Evolutionary conservation across 164 flowering plant genomes (phyloP).

Genomic region (Dillenia turbinata): DNA sequence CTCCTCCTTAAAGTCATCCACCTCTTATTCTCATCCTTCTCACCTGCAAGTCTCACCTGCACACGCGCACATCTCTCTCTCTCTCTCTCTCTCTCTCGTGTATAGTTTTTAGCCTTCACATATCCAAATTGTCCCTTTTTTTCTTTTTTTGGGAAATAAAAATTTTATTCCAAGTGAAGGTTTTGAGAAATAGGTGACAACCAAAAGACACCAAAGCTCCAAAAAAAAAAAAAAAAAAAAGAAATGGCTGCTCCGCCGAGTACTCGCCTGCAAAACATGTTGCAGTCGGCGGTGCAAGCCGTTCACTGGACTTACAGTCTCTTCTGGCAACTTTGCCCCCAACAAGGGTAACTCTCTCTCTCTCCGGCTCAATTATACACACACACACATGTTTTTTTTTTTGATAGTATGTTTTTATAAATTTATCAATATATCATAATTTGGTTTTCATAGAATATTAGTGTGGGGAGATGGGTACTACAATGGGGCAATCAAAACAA

Average conservation of each 20-base stretch:
- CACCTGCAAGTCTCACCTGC: slow-evolving; percentile 5
- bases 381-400: no score
- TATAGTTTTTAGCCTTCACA: neutral
- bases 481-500: slow-evolving; percentile 94
- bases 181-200: neutral
- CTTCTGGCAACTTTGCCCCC: slow-evolving; percentile 84
- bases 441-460: slow-evolving; percentile 37
- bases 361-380: no score
- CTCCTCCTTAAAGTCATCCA: neutral
- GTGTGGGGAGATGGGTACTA: slow-evolving; percentile 94
- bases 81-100: slow-evolving; percentile 1
- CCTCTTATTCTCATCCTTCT: slow-evolving; percentile 2
- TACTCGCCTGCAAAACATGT: slow-evolving; percentile 50
- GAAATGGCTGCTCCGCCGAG: slow-evolving; percentile 35
- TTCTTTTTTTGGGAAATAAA: no score
- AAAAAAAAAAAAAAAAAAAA: no score
- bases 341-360: slow-evolving; percentile 60
- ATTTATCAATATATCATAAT: neutral
- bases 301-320: slow-evolving; percentile 89
- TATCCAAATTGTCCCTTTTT: neutral
- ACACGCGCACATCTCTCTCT: slow-evolving; percentile 1
- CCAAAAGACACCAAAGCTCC: neutral
- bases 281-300: slow-evolving; percentile 78
- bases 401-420: neutral
- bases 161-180: neutral